phyloP scores from a whole-genome alignment of 306 rosid species.

The Glycine tomentella region DNA sequence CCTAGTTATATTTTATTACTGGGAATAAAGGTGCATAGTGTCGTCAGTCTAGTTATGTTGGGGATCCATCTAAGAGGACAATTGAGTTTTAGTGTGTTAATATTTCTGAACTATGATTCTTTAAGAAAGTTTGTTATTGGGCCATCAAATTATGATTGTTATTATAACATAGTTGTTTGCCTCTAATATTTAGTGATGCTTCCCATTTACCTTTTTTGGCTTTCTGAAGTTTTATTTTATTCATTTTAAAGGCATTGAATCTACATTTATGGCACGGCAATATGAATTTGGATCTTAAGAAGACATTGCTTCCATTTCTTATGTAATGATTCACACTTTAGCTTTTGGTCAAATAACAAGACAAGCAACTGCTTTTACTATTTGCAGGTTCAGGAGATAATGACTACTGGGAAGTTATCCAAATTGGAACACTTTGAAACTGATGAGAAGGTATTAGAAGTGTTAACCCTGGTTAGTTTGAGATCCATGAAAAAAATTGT shows the following conservation, averaged over 20 bases:
- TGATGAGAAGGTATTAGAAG: slow-evolving; percentile 82
- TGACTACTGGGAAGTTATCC: slow-evolving; percentile 82
- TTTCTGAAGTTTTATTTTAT: neutral
- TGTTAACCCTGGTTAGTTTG: slow-evolving; percentile 30
- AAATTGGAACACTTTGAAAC: slow-evolving; percentile 90
- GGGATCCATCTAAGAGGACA: slow-evolving; percentile 24
- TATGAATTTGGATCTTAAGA: too few relatives aligned
- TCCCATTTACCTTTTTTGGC: neutral
- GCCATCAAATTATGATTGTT: slow-evolving; percentile 4
- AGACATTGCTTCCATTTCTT: neutral
- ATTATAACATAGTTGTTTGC: neutral
- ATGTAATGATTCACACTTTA: slow-evolving; percentile 9
- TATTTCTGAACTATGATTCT: slow-evolving; percentile 3
- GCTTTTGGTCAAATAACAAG: slow-evolving; percentile 34
- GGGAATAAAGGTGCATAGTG: slow-evolving; percentile 16
- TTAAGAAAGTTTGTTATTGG: slow-evolving; percentile 22
- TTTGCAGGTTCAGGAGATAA: slow-evolving; percentile 93
- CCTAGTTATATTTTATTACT: slow-evolving; percentile 13
- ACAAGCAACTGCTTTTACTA: slow-evolving; percentile 41
- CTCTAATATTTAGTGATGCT: slow-evolving; percentile 15
- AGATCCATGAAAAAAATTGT: slow-evolving; percentile 23
- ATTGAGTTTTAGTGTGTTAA: slow-evolving; percentile 1
- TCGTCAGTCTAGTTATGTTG: slow-evolving; percentile 12
- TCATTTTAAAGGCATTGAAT: too few relatives aligned
- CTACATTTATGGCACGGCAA: too few relatives aligned